Evolutionary conservation across 2,329 filamentous ascomycete genomes (phyloP).

Genomic region (Dichotomopilus funicola): DNA sequence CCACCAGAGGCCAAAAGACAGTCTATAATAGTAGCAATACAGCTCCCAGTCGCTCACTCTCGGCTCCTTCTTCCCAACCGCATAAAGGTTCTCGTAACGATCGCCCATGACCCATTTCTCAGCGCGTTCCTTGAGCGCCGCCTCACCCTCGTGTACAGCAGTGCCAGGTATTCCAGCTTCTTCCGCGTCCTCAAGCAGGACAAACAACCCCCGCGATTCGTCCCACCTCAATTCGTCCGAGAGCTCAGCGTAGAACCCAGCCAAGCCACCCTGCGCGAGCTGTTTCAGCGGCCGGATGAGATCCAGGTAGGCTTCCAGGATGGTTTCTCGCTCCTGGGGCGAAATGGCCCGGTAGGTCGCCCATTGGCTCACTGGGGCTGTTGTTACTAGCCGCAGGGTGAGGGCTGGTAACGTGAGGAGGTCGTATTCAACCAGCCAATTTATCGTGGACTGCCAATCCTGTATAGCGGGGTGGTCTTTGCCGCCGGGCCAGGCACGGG

Average conservation of each 20-base stretch:
- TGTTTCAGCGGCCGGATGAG: neutral
- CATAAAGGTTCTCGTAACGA: neutral
- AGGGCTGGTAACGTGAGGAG: neutral
- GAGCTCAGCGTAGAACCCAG: conserved; percentile 2
- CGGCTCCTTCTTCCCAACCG: neutral
- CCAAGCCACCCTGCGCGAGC: neutral
- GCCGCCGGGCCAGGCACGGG: neutral
- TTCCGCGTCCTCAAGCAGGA: neutral
- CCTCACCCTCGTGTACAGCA: neutral
- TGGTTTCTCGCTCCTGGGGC: neutral
- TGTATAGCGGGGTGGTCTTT: neutral
- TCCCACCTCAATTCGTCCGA: neutral
- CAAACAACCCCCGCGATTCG: neutral
- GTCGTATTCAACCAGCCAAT: neutral
- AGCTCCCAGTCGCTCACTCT: neutral
- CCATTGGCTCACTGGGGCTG: neutral
- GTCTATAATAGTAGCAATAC: too few relatives aligned
- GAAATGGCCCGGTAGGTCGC: neutral
- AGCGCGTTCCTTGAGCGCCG: neutral
- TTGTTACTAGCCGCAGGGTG: neutral
- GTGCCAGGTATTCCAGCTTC: neutral
- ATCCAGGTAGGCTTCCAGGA: neutral
- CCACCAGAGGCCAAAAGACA: too few relatives aligned
- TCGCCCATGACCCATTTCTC: conserved; percentile 6
- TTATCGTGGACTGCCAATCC: neutral